Evolutionary conservation across 306 rosid genomes (phyloP).

Genomic region (Comarum palustre): DNA sequence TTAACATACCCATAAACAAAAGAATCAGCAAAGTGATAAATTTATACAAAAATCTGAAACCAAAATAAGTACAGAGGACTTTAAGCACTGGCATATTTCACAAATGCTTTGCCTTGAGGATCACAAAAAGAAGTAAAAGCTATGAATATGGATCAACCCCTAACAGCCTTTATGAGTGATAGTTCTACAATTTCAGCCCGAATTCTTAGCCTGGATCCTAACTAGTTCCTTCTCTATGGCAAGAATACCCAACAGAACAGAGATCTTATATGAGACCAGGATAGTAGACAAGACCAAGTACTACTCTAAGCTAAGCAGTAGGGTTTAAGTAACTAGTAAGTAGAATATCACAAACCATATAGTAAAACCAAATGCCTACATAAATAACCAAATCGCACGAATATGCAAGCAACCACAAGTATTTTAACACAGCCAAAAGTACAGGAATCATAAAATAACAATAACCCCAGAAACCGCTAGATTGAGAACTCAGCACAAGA

Average conservation of each 20-base stretch:
- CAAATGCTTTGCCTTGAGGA: neutral
- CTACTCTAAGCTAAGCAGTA: neutral
- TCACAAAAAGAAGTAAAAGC: neutral
- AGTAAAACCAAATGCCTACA: neutral
- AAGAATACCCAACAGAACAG: neutral
- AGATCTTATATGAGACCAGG: neutral
- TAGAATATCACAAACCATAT: neutral
- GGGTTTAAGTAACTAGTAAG: neutral
- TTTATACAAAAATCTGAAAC: neutral
- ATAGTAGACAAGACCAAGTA: neutral
- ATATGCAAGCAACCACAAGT: neutral
- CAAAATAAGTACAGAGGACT: neutral
- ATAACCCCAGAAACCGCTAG: neutral
- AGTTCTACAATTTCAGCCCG: neutral
- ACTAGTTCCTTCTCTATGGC: neutral
- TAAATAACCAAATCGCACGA: neutral
- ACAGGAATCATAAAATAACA: neutral
- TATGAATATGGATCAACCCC: neutral
- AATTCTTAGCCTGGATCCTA: neutral
- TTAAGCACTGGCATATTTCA: neutral
- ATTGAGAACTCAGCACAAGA: neutral
- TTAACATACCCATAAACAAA: neutral
- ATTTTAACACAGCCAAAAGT: neutral
- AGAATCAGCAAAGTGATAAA: neutral
- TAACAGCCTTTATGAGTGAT: neutral